Percentiles rank a stretch among this genome's conserved stretches.
Conservation (phyloP, 768 basidiomycete species). For the Phylloporus sp. region DNA sequence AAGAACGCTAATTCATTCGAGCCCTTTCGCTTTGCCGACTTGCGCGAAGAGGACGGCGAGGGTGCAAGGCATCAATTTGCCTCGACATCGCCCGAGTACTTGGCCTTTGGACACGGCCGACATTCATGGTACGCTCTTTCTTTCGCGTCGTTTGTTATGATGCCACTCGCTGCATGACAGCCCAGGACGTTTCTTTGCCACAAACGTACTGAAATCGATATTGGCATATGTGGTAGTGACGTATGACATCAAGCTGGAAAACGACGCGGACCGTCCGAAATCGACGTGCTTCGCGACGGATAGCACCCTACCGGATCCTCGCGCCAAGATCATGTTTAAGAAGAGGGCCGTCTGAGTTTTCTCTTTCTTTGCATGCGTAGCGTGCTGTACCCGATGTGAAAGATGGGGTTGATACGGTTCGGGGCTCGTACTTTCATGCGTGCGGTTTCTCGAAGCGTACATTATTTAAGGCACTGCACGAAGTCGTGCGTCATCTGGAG, state of each 20-base stretch:
- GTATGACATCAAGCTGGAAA: slow-evolving; percentile 4
- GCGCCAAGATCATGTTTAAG: background rate
- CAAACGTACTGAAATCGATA: background rate
- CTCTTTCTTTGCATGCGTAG: too few relatives aligned
- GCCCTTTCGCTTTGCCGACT: slow-evolving; percentile 37
- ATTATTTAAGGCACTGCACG: too few relatives aligned
- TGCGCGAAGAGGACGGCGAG: slow-evolving; percentile 32
- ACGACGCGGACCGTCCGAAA: background rate
- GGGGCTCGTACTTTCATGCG: too few relatives aligned
- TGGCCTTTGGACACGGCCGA: slow-evolving; percentile 34
- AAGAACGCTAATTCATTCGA: slow-evolving; percentile 38
- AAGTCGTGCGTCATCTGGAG: too few relatives aligned
- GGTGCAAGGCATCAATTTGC: slow-evolving; percentile 31
- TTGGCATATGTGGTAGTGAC: background rate
- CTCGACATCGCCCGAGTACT: slow-evolving; percentile 28
- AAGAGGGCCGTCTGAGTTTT: background rate
- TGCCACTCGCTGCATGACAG: background rate
- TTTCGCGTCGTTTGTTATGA: too few relatives aligned
- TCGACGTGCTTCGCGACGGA: background rate
- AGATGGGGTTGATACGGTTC: too few relatives aligned
- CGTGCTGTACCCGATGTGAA: too few relatives aligned
- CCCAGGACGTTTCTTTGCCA: background rate
- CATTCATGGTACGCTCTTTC: slow-evolving; percentile 6
- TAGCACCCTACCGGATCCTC: background rate
- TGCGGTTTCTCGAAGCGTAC: too few relatives aligned